Percentiles rank a stretch among this genome's conserved stretches.
phyloP scores from a whole-genome alignment of 768 basidiomycete genomes.

The Kwoniella mangroviensis region DNA sequence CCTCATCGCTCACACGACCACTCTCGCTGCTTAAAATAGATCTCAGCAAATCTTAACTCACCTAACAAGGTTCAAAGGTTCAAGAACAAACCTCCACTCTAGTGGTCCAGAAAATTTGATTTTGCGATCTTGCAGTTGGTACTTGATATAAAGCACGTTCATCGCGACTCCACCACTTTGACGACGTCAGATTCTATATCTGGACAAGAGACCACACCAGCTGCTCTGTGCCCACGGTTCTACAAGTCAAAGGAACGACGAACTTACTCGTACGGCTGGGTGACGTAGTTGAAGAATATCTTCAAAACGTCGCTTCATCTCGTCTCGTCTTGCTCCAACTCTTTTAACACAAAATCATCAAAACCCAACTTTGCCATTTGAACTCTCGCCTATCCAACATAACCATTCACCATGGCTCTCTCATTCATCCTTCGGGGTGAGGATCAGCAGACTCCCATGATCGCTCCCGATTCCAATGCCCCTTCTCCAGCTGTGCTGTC shows the following conservation, averaged over 20 bases:
- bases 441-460: slow-evolving; percentile 23
- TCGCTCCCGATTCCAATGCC: slow-evolving; percentile 24
- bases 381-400: not conserved
- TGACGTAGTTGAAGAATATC: slow-evolving; percentile 12
- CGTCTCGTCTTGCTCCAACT: not conserved
- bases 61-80: slow-evolving; percentile 1
- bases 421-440: slow-evolving; percentile 31
- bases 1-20: slow-evolving; percentile 23
- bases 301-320: not conserved
- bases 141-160: slow-evolving; percentile 7
- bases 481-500: slow-evolving; percentile 19
- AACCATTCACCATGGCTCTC: slow-evolving; percentile 23
- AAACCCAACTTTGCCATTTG: not conserved
- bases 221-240: too few relatives aligned
- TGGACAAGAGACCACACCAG: too few relatives aligned
- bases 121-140: not conserved
- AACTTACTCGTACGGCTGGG: not conserved
- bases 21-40: slow-evolving; percentile 5
- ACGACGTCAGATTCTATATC: not conserved
- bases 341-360: not conserved
- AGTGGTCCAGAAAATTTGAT: slow-evolving; percentile 6
- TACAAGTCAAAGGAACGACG: not conserved
- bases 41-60: not conserved
- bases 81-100: slow-evolving; percentile 12
- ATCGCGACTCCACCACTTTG: not conserved